Evolutionary conservation across 2,329 filamentous ascomycete species (phyloP), one percentile per base, ranked within the genome.

Genomic region (Paramyrothecium roridum): DNA sequence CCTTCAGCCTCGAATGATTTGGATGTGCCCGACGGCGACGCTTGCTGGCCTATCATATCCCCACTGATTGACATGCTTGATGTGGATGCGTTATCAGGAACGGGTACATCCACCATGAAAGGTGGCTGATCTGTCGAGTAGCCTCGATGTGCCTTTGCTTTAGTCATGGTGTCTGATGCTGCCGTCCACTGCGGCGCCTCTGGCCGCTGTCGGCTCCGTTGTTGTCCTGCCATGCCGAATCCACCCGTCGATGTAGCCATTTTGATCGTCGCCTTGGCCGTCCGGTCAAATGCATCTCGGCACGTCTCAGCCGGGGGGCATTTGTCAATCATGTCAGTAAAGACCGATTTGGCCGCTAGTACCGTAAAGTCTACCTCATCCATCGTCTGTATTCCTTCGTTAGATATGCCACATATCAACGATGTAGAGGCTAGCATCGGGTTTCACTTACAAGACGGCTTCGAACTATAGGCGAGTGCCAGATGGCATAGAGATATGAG

Each of bases 361-460:
- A 98, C 90, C 1, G 93, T 98, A 65, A 96, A 96, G 69, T 98
- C 93, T n/a, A 98, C 92, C 69, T 98, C 93, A 66, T 98, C 93
- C 76, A 96, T 89, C 8, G 89, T 90, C 84, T 87, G 54, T 3
- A 21, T 33, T 37, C 49, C 33, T 48, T 23, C n/a, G 19, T 59
- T 58, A 60, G 57, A 48, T 13, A 7, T 43, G 6, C 23, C 16
- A 16, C 43, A 46, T 2, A 22, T 17, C 46, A 23, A 16, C 17
- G 13, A 16, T 21, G 12, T 23, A 20, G 17, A 20, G 12, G 40
- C 19, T 13, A 13, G 40, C 40, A 45, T 7, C 7, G 21, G 10
- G 45, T 8, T 20, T 10, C n/a, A 78, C 89, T 76, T 83, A 93
- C 90, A 72, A 98, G 77, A 55, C 90, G 86, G 69, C 89, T 92